Evolutionary conservation across 768 basidiomycete genomes (phyloP).

Genomic region (Guyanaporus albipodus): DNA sequence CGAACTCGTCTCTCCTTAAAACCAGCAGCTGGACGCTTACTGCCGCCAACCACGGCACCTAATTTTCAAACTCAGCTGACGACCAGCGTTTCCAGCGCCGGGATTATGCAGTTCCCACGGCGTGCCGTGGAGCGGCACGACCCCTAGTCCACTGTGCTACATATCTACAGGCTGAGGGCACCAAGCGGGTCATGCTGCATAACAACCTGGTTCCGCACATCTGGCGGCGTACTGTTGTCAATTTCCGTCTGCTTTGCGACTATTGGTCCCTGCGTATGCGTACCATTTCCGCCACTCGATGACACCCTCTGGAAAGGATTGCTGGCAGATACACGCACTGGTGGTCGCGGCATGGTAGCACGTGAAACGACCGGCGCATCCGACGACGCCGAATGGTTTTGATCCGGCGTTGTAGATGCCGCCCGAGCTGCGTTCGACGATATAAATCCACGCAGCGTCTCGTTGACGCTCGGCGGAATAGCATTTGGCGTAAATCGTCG

Average conservation of each 20-base stretch:
- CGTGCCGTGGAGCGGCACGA: too few species aligned
- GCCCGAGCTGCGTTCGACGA: conserved; percentile 14
- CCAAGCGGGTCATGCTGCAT: conserved; percentile 31
- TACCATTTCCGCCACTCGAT: conserved; percentile 6
- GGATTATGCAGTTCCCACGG: too few species aligned
- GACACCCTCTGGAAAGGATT: conserved; percentile 30
- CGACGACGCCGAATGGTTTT: conserved; percentile 18
- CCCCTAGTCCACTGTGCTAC: background rate
- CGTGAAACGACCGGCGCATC: conserved; percentile 9
- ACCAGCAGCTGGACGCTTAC: too few species aligned
- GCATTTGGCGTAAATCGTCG: conserved; percentile 15
- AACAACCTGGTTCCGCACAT: conserved; percentile 7
- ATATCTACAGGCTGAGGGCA: conserved; percentile 23
- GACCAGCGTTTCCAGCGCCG: too few species aligned
- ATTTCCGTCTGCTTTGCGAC: background rate
- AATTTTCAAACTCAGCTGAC: too few species aligned
- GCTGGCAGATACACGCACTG: conserved; percentile 24
- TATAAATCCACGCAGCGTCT: conserved; percentile 17
- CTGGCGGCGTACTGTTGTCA: conserved; percentile 2
- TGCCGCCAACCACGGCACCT: too few species aligned
- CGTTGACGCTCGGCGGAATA: conserved; percentile 19
- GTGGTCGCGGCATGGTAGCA: conserved; percentile 16
- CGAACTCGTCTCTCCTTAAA: too few species aligned
- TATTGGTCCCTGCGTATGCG: conserved; percentile 4
- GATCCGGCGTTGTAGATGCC: conserved; percentile 4